Base-by-base conservation (phyloP, 2,329 filamentous ascomycete genomes). In the Penicillium concentricum region DNA sequence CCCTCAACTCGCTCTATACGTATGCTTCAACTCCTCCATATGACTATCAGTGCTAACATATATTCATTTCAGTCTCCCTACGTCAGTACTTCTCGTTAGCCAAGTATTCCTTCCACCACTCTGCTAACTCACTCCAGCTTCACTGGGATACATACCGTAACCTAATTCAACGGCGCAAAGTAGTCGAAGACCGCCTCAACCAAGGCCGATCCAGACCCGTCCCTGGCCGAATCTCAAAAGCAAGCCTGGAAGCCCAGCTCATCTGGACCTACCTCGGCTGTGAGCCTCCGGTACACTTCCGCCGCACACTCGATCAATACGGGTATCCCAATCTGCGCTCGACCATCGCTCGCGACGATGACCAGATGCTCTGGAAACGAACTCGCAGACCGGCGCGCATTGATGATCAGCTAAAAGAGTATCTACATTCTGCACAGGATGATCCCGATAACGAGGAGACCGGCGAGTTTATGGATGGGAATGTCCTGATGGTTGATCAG, bases 401-500 rank as follows among this genome's bases (percentile, higher is more conserved):
- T 8, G 59, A 72, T 62, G 59, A 74, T 0, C 76, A 81, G 2
- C 70, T 75, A 3, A 72, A 75, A 0, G 78, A 84, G 26, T 82
- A 64, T 44, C 49, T 84, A 0, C 51, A 63, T 4, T 61, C 60
- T 4, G 30, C 57, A 0, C 54, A 60, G 2, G 61, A 67, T n/a
- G 48, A 63, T 7, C 44, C 55, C 1, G 60, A 66, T 0, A 48
- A 58, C 0, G 34, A 58, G 2, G 57, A 59, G 5, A 54, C 52
- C 5, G 46, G 42, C 5, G 60, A 64, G 24, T 71, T 72, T 18
- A 65, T 67, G 61, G 69, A 72, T 45, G 70, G 70, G 3, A 73
- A 72, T 51, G 86, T 87, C 38, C 78, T 88, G n/a, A 87, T 88
- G 83, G 82, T 88, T 0, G 86, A 88, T 56, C 85, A 88, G 63